Base-by-base conservation (phyloP, 768 basidiomycete genomes). In the Cyclocybe cylindracea region DNA sequence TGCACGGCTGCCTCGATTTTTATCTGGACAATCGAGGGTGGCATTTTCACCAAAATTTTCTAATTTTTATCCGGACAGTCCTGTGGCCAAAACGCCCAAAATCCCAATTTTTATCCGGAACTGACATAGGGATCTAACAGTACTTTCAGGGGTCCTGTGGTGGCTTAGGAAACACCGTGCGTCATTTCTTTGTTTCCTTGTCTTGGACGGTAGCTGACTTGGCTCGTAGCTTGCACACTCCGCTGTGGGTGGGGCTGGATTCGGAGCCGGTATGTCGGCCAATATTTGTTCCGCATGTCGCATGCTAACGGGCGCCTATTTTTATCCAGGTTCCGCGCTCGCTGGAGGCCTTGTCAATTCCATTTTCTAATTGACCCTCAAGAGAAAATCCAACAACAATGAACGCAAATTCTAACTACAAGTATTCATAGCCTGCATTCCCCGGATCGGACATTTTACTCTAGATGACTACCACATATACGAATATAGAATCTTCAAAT, bases 161-260 rank as follows among this genome's bases (percentile, higher is more conserved):
- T 10, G 62, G 59, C 32, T 65, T 81, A 10, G 83, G 82, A 3
- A 78, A 76, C 57, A 86, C 80, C 50, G 83, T 84, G 48, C 53
- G 64, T 55, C 14, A 31, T 31, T 35, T 34, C 18, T 24, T 13
- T 14, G 9, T 18, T 29, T 38, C 36, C 37, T 9, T 48, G 14
- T 47, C 24, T 11, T 36, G 9, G 33, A 7, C n/a, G 10, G 35
- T 34, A 33, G 29, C 56, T 46, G 60, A 55, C 24, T 18, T 24
- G 13, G 39, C 48, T 16, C 37, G 10, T 49, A 77, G 81, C 66
- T 82, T 59, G 80, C 79, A 5, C 71, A 79, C 45, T 77, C 80
- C 42, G 79, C 82, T 13, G 81, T 67, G 7, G 87, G 87, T 34
- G 88, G 88, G 60, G 77, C 82, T 45, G 88, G 88, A 2, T 89